Base-by-base conservation (phyloP, 306 rosid species). In the Begonia loranthoides region DNA sequence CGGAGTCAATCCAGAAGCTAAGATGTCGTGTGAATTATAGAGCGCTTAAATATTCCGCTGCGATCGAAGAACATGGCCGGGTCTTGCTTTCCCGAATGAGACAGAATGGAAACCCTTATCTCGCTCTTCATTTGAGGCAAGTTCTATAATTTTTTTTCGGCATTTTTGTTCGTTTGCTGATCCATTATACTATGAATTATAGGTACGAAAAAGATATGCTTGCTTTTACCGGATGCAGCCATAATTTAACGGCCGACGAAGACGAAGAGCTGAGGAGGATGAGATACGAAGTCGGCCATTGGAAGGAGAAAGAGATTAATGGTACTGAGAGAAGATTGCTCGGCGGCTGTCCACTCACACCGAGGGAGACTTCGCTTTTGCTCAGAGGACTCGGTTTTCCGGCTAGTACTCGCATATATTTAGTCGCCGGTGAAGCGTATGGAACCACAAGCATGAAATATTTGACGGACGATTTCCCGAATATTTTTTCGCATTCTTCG, bases 121-220 rank as follows among this genome's bases (percentile, higher is more conserved):
- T 83, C 61, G 95, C 99, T 50, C 82, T 90, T 48, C 99, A 90
- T 80, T 67, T 90, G 80, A 86, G 99, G 99, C 70, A 64, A 78
- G 86, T 69, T 56, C 40, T 39, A 56, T 55, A 51, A 43, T 14
- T 17, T 13, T 15, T 11, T 33, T 52, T 15, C 0, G 6, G 13
- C 12, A 22, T 16, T 7, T 15, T 38, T 52, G 17, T 51, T n/a
- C 9, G n/a, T 9, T 14, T 2, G 41, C 12, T 24, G 1, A 22
- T 22, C 16, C 6, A 15, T 22, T 54, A 33, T 48, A 38, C 52
- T 59, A 40, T 66, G 49, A 63, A 45, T 60, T 45, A 36, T 57
- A 86, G 99, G 73, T 90, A 86, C 62, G 99, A 90, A 82, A 90
- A 90, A 78, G 99, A 90, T 69, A 90, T 90, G 99, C 95, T 90